Evolutionary conservation across 2,329 filamentous ascomycete genomes (phyloP), one percentile per base, ranked within the genome.

Genomic region (Alternaria incomplexa): DNA sequence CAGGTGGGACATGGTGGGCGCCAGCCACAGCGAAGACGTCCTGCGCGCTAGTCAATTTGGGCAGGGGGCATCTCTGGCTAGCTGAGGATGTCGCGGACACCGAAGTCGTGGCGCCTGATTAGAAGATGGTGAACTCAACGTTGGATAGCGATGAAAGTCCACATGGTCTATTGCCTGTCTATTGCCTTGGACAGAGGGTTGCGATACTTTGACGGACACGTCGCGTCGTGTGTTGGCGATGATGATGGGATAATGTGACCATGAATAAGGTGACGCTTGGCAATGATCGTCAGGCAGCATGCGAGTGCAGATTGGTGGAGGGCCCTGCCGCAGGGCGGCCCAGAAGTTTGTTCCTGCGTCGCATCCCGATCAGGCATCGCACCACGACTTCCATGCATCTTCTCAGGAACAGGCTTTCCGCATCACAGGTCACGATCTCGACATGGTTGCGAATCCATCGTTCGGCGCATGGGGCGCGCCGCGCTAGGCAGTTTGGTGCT

Each of bases 391-490:
- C 44, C 55, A 51, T 58, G 40, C 56, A 55, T 59, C 58, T 55
- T 65, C 56, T 57, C 63, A 65, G 66, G 60, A 61, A 65, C 66
- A 46, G 22, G 54, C 55, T 36, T 40, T 12, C 48, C 22, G 48
- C 30, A 36, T 52, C 46, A 30, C 46, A 44, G 26, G 10, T 53
- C 56, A 54, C 57, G 47, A 54, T 63, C 58, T 66, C 59, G 57
- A 48, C 68, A 64, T 58, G 53, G 64, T 47, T 45, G 44, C 58
- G 48, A 40, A 63, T 64, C 62, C 64, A 62, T 54, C 58, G 58
- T 61, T 58, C 53, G 55, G 55, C 63, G 59, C 50, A 51, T 63
- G 66, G 63, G 65, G 64, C 61, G 62, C 60, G 65, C 55, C 46
- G 61, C 59, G 66, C 60, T 61, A 62, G 53, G 44, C 30, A 44